A percentile compares a stretch with the other conserved stretches of the same genome.
Conservation (phyloP, 768 basidiomycete species). For the Naganishia onofrii region DNA sequence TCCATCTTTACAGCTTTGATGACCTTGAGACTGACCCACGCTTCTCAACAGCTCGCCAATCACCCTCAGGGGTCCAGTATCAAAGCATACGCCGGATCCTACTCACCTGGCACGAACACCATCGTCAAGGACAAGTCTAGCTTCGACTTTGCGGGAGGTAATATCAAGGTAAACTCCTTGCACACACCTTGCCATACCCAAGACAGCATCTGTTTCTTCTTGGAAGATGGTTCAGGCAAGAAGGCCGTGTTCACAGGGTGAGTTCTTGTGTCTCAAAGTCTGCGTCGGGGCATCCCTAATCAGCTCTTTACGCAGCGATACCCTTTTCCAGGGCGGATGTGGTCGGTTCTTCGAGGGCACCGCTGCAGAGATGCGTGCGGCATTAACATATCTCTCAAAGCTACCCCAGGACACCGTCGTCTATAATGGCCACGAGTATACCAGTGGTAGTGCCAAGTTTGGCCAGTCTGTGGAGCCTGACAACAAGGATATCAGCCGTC, state of each 20-base stretch:
- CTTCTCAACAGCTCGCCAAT: slow-evolving; percentile 44
- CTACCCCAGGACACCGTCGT: slow-evolving; percentile 77
- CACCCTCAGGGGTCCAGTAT: slow-evolving; percentile 57
- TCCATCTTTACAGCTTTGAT: slow-evolving; percentile 17
- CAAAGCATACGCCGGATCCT: slow-evolving; percentile 77
- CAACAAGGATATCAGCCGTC: slow-evolving; percentile 57
- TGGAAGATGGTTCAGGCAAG: slow-evolving; percentile 60
- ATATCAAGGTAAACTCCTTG: slow-evolving; percentile 58
- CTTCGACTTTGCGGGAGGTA: slow-evolving; percentile 61
- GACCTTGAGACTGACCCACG: neutral
- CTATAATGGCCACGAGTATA: slow-evolving; percentile 93
- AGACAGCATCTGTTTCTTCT: slow-evolving; percentile 90
- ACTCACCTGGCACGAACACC: slow-evolving; percentile 66
- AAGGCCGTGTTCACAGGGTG: slow-evolving; percentile 86
- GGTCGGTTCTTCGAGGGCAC: slow-evolving; percentile 85
- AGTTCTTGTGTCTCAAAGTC: slow-evolving; percentile 28
- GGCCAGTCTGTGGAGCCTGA: slow-evolving; percentile 55
- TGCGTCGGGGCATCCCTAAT: no score
- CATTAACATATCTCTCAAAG: slow-evolving; percentile 67
- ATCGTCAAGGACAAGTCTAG: slow-evolving; percentile 77
- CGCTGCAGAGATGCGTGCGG: slow-evolving; percentile 66
- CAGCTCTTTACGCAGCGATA: slow-evolving; percentile 59
- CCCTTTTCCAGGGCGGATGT: slow-evolving; percentile 78
- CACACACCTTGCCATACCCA: slow-evolving; percentile 92
- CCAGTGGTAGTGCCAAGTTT: slow-evolving; percentile 69